A percentile compares a stretch with the other conserved stretches of the same genome.
Evolutionary conservation across 495 filamentous ascomycete genomes (phyloP).

Genomic region (Astrocystis sublimbata): DNA sequence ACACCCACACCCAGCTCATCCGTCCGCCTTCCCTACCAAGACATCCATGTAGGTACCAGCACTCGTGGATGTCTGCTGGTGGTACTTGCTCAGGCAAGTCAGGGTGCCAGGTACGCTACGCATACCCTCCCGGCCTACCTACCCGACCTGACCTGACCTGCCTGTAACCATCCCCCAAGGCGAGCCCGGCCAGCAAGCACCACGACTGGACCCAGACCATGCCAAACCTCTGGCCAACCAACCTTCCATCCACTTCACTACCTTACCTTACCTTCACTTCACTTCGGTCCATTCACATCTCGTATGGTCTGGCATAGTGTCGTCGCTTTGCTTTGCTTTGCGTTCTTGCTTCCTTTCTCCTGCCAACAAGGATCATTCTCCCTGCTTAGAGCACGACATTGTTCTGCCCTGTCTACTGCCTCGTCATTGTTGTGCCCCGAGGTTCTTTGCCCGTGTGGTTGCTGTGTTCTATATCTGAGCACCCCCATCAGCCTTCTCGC

Average conservation of each 20-base stretch:
- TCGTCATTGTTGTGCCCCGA: conserved; percentile 17
- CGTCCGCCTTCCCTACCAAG: too few relatives aligned
- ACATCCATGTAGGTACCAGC: too few relatives aligned
- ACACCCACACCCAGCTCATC: too few relatives aligned
- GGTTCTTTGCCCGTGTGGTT: conserved; percentile 10
- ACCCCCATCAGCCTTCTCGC: conserved; percentile 5
- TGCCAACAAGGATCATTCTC: conserved; percentile 31
- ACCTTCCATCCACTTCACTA: conserved; percentile 20
- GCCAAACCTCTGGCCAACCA: conserved; percentile 1
- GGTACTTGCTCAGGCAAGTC: too few relatives aligned
- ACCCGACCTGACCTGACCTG: conserved; percentile 12
- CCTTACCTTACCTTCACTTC: conserved; percentile 18
- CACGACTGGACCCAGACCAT: too few relatives aligned
- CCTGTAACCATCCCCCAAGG: neutral
- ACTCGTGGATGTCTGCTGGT: too few relatives aligned
- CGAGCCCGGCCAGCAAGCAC: too few relatives aligned
- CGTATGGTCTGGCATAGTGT: conserved; percentile 22
- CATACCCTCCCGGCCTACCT: conserved; percentile 27
- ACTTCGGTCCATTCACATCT: conserved; percentile 14
- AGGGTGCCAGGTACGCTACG: too few relatives aligned
- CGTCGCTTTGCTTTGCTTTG: conserved; percentile 36
- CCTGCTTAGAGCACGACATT: conserved; percentile 32
- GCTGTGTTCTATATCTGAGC: neutral
- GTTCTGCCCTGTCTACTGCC: conserved; percentile 19
- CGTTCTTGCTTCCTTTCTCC: conserved; percentile 31